These are phyloP conservation scores for Citrus glauca DNA, from an alignment of 345 rosid genomes.

Conservation along the genomic window DNA sequence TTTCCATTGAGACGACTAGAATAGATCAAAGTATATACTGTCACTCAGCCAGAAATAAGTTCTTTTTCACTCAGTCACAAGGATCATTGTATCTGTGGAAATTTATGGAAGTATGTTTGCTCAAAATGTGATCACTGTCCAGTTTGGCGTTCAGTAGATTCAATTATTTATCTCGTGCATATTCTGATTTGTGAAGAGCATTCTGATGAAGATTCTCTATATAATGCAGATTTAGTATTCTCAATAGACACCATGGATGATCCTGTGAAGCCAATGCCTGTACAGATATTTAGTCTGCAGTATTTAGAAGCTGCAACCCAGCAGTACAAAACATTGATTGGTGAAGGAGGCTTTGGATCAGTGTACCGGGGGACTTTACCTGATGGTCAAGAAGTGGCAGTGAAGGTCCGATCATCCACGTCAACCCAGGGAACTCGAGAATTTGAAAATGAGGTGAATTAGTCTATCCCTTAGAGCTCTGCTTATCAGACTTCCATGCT, in stretches of 20 bases:
- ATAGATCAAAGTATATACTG: background rate
- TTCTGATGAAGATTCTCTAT: conserved; percentile 10
- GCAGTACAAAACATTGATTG: conserved; percentile 40
- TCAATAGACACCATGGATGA: conserved; percentile 39
- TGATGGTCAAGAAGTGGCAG: conserved; percentile 54
- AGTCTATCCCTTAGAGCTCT: background rate
- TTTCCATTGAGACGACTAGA: background rate
- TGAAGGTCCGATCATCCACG: conserved; percentile 54
- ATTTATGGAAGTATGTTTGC: background rate
- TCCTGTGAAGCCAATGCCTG: conserved; percentile 35
- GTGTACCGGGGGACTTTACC: conserved; percentile 47
- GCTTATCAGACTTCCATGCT: background rate
- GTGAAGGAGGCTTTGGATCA: conserved; percentile 57
- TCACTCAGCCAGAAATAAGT: background rate
- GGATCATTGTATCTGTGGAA: background rate
- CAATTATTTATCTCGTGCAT: background rate
- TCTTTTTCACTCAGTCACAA: background rate
- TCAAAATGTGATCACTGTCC: background rate
- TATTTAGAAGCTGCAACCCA: conserved; percentile 46
- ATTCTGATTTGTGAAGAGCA: background rate
- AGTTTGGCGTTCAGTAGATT: background rate
- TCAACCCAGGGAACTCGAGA: conserved; percentile 56
- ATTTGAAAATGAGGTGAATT: conserved; percentile 53
- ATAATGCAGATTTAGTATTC: conserved; percentile 48
- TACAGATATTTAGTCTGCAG: conserved; percentile 40